Conservation (phyloP, 257 asterid genomes). For the Echites panduratus region DNA sequence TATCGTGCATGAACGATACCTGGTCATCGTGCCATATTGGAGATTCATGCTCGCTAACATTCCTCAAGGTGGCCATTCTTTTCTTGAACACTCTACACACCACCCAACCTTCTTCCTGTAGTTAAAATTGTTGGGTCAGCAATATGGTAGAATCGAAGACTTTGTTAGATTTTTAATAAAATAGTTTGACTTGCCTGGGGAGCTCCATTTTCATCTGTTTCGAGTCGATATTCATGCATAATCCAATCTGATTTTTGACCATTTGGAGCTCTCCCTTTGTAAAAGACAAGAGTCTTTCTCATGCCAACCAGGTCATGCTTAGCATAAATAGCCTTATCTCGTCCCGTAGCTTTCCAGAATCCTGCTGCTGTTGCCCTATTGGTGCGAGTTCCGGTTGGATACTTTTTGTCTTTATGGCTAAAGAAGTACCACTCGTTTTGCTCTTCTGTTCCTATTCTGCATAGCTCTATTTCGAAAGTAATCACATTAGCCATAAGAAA, state of each 20-base stretch:
- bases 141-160: too few relatives aligned
- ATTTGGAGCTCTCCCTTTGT: slow-evolving; percentile 89
- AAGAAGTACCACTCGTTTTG: slow-evolving; percentile 84
- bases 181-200: slow-evolving; percentile 53
- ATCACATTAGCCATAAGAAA: background rate
- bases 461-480: slow-evolving; percentile 40
- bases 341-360: slow-evolving; percentile 93
- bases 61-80: slow-evolving; percentile 42
- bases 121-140: background rate
- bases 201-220: slow-evolving; percentile 68
- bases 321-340: slow-evolving; percentile 84
- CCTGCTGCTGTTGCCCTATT: slow-evolving; percentile 91
- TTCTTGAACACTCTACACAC: slow-evolving; percentile 90
- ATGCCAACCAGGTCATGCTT: slow-evolving; percentile 74
- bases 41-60: slow-evolving; percentile 57
- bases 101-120: slow-evolving; percentile 99
- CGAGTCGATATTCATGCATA: slow-evolving; percentile 90
- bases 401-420: slow-evolving; percentile 93
- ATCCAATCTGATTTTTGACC: slow-evolving; percentile 94
- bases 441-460: slow-evolving; percentile 86
- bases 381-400: slow-evolving; percentile 88
- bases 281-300: slow-evolving; percentile 85
- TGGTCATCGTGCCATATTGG: slow-evolving; percentile 87
- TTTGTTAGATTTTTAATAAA: too few relatives aligned
- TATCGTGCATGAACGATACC: slow-evolving; percentile 60